Evolutionary conservation across 306 rosid species (phyloP).

Genomic region (Lathyrus oleraceus): DNA sequence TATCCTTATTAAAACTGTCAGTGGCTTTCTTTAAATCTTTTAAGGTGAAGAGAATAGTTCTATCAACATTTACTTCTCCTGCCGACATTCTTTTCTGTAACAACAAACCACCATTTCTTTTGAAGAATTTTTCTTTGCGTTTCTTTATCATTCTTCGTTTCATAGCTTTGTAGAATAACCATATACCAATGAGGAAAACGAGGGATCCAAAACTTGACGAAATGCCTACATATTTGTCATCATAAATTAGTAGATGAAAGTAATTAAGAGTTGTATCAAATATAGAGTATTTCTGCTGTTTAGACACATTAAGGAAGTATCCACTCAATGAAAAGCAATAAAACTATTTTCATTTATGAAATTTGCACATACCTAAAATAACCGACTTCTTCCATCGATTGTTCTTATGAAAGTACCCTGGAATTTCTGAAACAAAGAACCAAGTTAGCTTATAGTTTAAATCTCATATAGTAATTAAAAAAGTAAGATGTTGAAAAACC

Average conservation of each 20-base stretch:
- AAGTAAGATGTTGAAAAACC: too few relatives aligned
- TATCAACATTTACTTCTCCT: slow-evolving; percentile 24
- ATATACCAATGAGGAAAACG: slow-evolving; percentile 17
- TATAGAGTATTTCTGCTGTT: too few relatives aligned
- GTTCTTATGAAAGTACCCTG: not conserved
- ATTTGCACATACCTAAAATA: slow-evolving; percentile 32
- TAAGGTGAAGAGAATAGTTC: slow-evolving; percentile 25
- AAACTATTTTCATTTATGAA: not conserved
- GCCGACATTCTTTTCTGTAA: slow-evolving; percentile 33
- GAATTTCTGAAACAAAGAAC: not conserved
- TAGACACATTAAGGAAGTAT: too few relatives aligned
- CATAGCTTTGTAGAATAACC: slow-evolving; percentile 18
- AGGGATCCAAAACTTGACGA: slow-evolving; percentile 37
- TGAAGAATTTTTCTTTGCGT: slow-evolving; percentile 36
- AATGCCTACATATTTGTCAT: slow-evolving; percentile 29
- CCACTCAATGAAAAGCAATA: not conserved
- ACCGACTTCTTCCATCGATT: slow-evolving; percentile 3
- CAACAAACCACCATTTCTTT: slow-evolving; percentile 42
- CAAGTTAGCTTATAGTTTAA: not conserved
- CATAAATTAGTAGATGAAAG: not conserved
- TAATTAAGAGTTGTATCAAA: not conserved
- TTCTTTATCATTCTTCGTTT: slow-evolving; percentile 1
- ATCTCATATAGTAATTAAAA: too few relatives aligned
- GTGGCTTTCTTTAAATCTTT: slow-evolving; percentile 44
- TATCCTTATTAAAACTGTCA: slow-evolving; percentile 23